Conservation (phyloP, 176 grass and related monocot genomes). For the Leersia perrieri region DNA sequence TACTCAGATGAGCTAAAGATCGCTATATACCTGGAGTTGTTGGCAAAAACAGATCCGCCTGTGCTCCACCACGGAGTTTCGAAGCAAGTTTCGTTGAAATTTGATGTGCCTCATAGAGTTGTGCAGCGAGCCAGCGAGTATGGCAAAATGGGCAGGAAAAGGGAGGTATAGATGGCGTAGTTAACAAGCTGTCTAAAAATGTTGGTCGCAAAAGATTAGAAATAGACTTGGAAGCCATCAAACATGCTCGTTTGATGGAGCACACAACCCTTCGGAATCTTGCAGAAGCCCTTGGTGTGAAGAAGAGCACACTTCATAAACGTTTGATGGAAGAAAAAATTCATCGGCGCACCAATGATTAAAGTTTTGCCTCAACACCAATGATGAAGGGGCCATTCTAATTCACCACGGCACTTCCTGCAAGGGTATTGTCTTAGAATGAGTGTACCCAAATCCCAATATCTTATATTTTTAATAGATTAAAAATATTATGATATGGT, state of each 20-base stretch:
- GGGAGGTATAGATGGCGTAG: background rate
- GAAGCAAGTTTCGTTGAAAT: background rate
- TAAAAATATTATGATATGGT: no score
- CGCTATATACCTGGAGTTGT: background rate
- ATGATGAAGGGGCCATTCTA: no score
- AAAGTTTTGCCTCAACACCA: no score
- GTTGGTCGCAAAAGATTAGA: background rate
- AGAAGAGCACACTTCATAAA: background rate
- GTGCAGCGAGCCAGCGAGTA: background rate
- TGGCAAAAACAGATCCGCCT: background rate
- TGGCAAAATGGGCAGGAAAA: background rate
- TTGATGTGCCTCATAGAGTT: background rate
- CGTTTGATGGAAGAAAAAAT: background rate
- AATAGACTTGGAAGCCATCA: background rate
- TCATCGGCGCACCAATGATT: background rate
- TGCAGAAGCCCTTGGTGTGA: background rate
- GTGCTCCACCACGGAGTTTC: background rate
- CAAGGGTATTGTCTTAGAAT: no score
- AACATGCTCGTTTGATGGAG: background rate
- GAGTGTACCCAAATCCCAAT: no score
- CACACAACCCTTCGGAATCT: background rate
- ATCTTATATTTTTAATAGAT: no score
- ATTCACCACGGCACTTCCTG: no score
- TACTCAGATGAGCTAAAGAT: background rate
- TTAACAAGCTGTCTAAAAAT: background rate